A percentile compares a stretch with the other conserved stretches of the same genome.
These are phyloP conservation scores for Cavenderia fasciculata DNA, from an alignment of 78 protist species.

Conservation along the genomic window DNA sequence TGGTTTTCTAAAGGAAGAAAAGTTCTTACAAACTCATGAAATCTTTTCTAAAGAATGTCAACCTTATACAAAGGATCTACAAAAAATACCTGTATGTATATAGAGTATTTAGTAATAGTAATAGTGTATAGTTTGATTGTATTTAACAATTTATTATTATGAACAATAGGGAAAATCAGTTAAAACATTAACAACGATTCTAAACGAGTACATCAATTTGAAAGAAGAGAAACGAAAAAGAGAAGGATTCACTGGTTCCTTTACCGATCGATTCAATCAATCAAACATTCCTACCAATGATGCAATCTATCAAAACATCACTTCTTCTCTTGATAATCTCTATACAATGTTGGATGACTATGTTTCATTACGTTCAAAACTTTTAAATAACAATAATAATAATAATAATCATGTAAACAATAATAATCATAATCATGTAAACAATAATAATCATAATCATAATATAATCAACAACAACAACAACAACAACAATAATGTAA, in stretches of 20 bases:
- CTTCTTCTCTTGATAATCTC: slow-evolving; percentile 1
- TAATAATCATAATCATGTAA: not conserved
- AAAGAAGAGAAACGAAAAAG: slow-evolving; percentile 42
- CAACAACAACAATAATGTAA: not conserved
- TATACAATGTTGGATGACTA: slow-evolving; percentile 24
- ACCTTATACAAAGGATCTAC: not conserved
- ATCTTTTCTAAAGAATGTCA: slow-evolving; percentile 13
- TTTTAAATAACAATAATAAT: not conserved
- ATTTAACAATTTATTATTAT: not conserved
- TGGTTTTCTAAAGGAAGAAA: slow-evolving; percentile 37
- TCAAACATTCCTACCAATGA: not conserved
- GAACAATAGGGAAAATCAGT: not conserved
- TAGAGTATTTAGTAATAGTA: not conserved
- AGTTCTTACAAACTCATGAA: slow-evolving; percentile 20
- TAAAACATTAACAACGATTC: slow-evolving; percentile 24
- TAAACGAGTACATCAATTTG: slow-evolving; percentile 49
- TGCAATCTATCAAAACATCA: slow-evolving; percentile 30
- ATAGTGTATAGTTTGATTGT: not conserved
- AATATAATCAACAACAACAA: slow-evolving; percentile 15
- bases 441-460: not conserved
- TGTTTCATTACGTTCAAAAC: not conserved
- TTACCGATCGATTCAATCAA: not conserved
- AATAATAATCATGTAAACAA: not conserved
- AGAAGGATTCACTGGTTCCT: slow-evolving; percentile 10
- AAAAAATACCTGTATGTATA: not conserved